Evolutionary conservation across 208 protist species (phyloP).

Genomic region (Leishmania amazonensis): DNA sequence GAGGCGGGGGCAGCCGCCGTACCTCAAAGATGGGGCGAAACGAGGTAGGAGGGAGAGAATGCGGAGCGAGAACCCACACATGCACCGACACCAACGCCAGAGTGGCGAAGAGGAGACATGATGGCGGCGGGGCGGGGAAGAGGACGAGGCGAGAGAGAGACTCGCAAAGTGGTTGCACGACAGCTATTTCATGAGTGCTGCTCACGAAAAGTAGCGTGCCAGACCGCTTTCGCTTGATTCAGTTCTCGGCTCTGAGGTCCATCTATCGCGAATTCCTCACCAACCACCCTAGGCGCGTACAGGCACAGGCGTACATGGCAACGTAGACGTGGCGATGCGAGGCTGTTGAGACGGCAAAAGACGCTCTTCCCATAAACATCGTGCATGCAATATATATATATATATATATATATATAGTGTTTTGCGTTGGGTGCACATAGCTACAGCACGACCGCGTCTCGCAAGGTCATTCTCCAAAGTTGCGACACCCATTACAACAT

Average conservation of each 20-base stretch:
- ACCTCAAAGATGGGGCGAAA: neutral
- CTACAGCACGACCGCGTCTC: neutral
- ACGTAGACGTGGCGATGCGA: neutral
- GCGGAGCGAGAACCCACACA: neutral
- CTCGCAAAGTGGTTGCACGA: neutral
- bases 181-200: neutral
- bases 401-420: neutral
- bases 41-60: neutral
- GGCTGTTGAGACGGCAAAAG: neutral
- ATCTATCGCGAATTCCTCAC: neutral
- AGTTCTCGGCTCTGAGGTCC: neutral
- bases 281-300: neutral
- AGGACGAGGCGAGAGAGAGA: neutral
- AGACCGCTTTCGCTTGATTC: neutral
- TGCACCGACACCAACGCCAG: neutral
- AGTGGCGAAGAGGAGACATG: neutral
- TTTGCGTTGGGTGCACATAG: neutral
- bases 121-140: neutral
- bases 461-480: neutral
- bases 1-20: too few relatives aligned
- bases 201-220: neutral
- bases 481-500: neutral
- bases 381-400: neutral
- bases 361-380: neutral
- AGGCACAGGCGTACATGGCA: neutral